Conservation (phyloP, 2,329 filamentous ascomycete species). For the Exophiala alcalophila region DNA sequence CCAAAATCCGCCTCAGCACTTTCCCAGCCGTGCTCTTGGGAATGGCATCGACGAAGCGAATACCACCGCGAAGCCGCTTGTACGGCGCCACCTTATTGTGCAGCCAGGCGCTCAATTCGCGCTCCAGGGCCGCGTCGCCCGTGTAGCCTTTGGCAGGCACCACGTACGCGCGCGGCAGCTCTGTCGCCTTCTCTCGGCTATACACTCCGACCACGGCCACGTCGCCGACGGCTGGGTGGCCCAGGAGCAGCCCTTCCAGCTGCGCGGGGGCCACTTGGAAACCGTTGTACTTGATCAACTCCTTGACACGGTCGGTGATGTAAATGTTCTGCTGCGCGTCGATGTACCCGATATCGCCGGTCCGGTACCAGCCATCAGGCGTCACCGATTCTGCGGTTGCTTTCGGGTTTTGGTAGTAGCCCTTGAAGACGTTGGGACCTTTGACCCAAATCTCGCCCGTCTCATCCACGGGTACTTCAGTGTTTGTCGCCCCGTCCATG, state of each 20-base stretch:
- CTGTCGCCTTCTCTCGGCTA: conserved; percentile 43
- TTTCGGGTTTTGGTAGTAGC: conserved; percentile 51
- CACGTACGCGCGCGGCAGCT: conserved; percentile 67
- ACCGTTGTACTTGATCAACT: conserved; percentile 63
- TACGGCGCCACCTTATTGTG: conserved; percentile 44
- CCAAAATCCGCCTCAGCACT: conserved; percentile 11
- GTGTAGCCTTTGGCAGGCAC: conserved; percentile 50
- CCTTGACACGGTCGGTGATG: conserved; percentile 80
- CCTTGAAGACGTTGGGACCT: conserved; percentile 58
- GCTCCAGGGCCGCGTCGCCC: conserved; percentile 48
- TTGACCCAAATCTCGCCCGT: conserved; percentile 65
- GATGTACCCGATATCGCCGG: conserved; percentile 77
- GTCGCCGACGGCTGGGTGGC: conserved; percentile 54
- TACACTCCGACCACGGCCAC: conserved; percentile 63
- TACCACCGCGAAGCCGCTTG: conserved; percentile 46
- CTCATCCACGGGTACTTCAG: conserved; percentile 60
- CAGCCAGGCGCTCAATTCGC: conserved; percentile 46
- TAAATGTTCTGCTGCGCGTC: conserved; percentile 76
- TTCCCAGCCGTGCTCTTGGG: conserved; percentile 41
- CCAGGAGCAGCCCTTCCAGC: conserved; percentile 55
- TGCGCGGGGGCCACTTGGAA: conserved; percentile 70
- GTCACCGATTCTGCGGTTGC: conserved; percentile 50
- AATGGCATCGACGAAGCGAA: conserved; percentile 47
- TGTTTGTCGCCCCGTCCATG: conserved; percentile 35
- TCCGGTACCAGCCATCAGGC: conserved; percentile 78